Evolutionary conservation across 768 basidiomycete species (phyloP).

Genomic region (Boletales sp.): DNA sequence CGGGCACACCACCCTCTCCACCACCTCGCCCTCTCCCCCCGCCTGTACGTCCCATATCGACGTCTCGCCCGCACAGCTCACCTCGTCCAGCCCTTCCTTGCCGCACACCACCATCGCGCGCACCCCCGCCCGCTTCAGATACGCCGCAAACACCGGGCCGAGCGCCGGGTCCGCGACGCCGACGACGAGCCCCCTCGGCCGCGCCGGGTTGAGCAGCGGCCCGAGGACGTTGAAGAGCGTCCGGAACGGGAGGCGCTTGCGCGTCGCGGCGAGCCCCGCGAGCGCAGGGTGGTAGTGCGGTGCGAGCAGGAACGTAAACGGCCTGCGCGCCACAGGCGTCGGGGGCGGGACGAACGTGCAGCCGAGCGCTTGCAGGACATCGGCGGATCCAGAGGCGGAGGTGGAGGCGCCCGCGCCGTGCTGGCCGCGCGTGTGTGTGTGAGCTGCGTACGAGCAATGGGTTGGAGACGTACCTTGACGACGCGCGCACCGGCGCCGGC

Average conservation of each 20-base stretch:
- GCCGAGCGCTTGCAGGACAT: conserved; percentile 80
- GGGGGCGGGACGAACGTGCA: conserved; percentile 67
- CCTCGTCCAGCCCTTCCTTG: conserved; percentile 88
- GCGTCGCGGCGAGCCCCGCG: conserved; percentile 76
- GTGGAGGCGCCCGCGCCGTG: conserved; percentile 91
- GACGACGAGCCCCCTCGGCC: conserved; percentile 84
- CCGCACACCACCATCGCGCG: conserved; percentile 94
- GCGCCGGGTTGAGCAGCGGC: conserved; percentile 89
- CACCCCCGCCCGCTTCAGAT: conserved; percentile 42
- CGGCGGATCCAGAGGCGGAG: conserved; percentile 91
- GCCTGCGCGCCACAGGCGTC: conserved; percentile 54
- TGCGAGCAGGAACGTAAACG: conserved; percentile 92
- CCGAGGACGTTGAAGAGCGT: conserved; percentile 97
- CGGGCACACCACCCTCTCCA: conserved; percentile 59
- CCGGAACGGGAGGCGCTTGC: conserved; percentile 86
- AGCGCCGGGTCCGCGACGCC: conserved; percentile 84
- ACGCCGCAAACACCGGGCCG: conserved; percentile 70
- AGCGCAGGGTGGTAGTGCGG: conserved; percentile 91
- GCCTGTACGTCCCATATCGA: conserved; percentile 59
- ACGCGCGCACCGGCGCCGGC: conserved; percentile 93
- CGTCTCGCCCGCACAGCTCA: conserved; percentile 90
- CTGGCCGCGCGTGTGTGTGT: conserved; percentile 37
- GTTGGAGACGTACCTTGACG: conserved; percentile 64
- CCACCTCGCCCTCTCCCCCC: conserved; percentile 62
- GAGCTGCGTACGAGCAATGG: not conserved